Evolutionary conservation across 169 alveolate species (phyloP), one percentile per base, ranked within the genome.

Genomic region (Theileria luwenshuni): DNA sequence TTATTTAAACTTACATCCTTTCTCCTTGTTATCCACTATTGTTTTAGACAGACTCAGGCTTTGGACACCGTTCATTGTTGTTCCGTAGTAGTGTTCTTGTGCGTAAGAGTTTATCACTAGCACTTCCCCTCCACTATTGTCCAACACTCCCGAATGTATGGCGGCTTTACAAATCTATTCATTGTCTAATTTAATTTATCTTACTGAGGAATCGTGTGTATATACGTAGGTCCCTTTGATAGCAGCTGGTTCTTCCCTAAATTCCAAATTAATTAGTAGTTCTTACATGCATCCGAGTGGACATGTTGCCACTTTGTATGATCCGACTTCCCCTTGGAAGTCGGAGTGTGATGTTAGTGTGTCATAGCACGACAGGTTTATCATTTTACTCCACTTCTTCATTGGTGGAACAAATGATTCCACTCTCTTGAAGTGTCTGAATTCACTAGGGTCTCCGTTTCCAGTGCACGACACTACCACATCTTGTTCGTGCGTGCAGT

Each of bases 161-260:
- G 96, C 97, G 7, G 97, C 95, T 77, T 94, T 91, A 83, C 97
- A 94, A 23, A 93, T 93, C 77, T 63, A 45, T 6, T n/a, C 3
- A 2, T 0, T 13, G 8, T 86, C 61, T 28, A 69, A 54, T 21
- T 21, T 32, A 62, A 67, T 61, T 30, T 27, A 74, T 86, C 17
- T n/a, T 45, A 68, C 64, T 25, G 93, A 84, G 13, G 95, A 91
- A 58, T 94, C 97, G 23, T 87, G 93, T 12, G 97, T 91, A 73
- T 94, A 94, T 32, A 94, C 73, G 68, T 74, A 90, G 19, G 95
- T 92, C 42, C 97, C 97, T 64, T 88, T 92, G 12, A 94, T 19
- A 1, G 73, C 30, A 0, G 92, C 84, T 6, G 83, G 87, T 1
- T 79, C 87, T 27, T 62, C 61, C 76, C 85, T 76, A 41, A 13